These are phyloP conservation scores for Myrmaecium sp. DNA, from an alignment of 2,329 filamentous ascomycete species.

Conservation along the genomic window DNA sequence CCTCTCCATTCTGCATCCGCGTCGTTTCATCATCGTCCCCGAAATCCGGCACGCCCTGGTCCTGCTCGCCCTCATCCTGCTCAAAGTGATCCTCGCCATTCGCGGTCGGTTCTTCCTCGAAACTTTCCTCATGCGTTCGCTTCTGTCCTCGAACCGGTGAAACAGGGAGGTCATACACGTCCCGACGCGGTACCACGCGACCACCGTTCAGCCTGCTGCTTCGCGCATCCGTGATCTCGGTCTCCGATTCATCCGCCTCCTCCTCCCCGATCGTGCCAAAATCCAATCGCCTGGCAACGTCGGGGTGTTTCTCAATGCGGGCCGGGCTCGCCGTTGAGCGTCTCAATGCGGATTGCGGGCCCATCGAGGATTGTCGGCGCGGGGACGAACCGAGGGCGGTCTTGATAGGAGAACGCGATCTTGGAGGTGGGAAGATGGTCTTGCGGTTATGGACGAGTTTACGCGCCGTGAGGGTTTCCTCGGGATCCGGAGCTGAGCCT, in stretches of 20 bases:
- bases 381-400: constrained; percentile 42
- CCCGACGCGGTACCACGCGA: constrained; percentile 13
- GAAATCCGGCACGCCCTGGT: constrained; percentile 11
- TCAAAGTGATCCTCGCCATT: constrained; percentile 11
- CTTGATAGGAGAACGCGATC: constrained; percentile 45
- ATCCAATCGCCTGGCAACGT: constrained; percentile 38
- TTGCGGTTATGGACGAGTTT: constrained; percentile 27
- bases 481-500: constrained; percentile 35
- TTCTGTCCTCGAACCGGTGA: constrained; percentile 14
- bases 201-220: constrained; percentile 11
- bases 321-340: constrained; percentile 15
- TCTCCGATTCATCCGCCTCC: constrained; percentile 17
- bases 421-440: constrained; percentile 30
- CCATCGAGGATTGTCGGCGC: constrained; percentile 41
- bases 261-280: constrained; percentile 28
- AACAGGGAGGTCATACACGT: constrained; percentile 17
- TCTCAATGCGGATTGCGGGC: constrained; percentile 34
- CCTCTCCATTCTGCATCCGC: constrained; percentile 9
- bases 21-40: constrained; percentile 14
- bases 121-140: constrained; percentile 14
- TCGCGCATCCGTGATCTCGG: constrained; percentile 13
- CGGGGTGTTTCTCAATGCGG: constrained; percentile 16
- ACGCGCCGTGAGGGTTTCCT: constrained; percentile 26
- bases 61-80: constrained; percentile 2
- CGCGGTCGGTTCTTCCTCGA: constrained; percentile 15